Conservation (phyloP, 768 basidiomycete genomes). For the Ramaria sp. region DNA sequence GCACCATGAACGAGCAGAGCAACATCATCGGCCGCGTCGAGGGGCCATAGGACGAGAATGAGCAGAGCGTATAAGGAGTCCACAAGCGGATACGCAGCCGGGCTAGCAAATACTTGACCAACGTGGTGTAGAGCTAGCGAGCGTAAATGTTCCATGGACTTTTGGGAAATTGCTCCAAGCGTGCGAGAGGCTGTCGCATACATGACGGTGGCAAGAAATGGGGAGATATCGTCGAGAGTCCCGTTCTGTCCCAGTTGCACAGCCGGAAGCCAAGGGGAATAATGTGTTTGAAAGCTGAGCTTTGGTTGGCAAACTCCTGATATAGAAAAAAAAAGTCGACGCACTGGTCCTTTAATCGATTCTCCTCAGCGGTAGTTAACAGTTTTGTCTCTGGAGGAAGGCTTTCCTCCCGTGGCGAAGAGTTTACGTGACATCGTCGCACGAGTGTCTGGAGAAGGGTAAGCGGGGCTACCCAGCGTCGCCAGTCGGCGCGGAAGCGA, state of each 20-base stretch:
- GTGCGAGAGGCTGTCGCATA: conserved; percentile 4
- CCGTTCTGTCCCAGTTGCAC: background rate
- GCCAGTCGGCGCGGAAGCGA: conserved; percentile 2
- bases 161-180: background rate
- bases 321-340: background rate
- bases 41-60: conserved; percentile 2
- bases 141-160: background rate
- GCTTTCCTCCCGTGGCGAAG: background rate
- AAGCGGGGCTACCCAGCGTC: conserved; percentile 6
- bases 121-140: background rate
- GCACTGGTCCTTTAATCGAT: conserved; percentile 1
- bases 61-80: conserved; percentile 4
- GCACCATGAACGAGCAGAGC: conserved; percentile 1
- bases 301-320: background rate
- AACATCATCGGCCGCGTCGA: conserved; percentile 4
- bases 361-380: background rate
- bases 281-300: background rate
- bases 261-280: conserved; percentile 4
- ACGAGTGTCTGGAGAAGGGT: conserved; percentile 4
- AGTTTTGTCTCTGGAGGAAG: background rate
- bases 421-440: background rate
- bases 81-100: background rate
- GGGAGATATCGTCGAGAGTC: background rate
- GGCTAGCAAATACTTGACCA: conserved; percentile 5
- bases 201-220: conserved; percentile 5